Base-by-base conservation (phyloP, 768 basidiomycete genomes). In the Russula emetica region DNA sequence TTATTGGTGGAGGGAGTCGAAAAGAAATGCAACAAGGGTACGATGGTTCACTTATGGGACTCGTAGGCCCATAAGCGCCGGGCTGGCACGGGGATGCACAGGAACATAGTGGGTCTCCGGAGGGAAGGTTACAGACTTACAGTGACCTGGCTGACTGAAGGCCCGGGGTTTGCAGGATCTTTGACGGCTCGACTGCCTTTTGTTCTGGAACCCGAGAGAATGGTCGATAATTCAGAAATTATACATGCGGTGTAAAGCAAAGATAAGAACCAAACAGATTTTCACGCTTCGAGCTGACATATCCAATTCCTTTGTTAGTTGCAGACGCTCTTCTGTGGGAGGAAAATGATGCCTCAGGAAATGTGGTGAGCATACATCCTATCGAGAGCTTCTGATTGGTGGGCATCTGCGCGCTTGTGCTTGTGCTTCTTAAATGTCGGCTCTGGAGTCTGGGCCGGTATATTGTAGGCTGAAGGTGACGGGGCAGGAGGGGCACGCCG, bases 221-320 rank as follows among this genome's bases (percentile, higher is more conserved):
- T 13, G 14, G 22, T 20, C 32, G 34, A 54, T 32, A 22, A 10
- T 60, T 55, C 57, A 63, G 59, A 47, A 30, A 30, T 11, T 55
- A 36, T 24, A 36, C 32, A 44, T 30, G 13, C 9, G 51, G 4
- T n/a, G 5, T 24, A 42, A 38, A 50, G n/a, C 51, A 45, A 59
- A 58, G 24, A 47, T 49, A 40, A 45, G 32, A 9, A 69, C 78
- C 69, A 72, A 91, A 91, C 91, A 93, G 62, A 93, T 92, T 73
- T 93, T 91, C 63, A 93, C 91, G 67, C 88, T 90, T 67, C 91
- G 78, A 44, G 91, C 83, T 52, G 87, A 85, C 91, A 93, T 92
- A 68, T 88, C 88, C 64, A 92, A 77, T 69, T 83, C 78, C 67
- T 28, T 4, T 28, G n/a, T n/a, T n/a, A n/a, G n/a, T n/a, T n/a